Base-by-base conservation (phyloP, 164 flowering plant genomes). In the Umbellularia californica region DNA sequence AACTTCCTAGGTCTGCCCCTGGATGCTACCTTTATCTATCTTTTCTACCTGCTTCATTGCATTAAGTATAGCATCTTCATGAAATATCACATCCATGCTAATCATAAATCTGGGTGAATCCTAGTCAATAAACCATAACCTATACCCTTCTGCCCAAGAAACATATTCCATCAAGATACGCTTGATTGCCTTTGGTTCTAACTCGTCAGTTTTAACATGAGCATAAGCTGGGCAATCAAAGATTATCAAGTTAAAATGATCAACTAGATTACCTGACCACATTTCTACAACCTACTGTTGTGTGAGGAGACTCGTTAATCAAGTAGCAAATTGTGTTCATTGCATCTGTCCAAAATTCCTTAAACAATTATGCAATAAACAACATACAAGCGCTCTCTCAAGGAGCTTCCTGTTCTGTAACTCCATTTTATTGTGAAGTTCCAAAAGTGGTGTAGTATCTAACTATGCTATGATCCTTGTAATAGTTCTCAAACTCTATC, bases 141-240 rank as follows among this genome's bases (percentile, higher is more conserved):
- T 72, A 10, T 23, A 60, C 22, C 75, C 41, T 27, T 58, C 58
- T 6, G 30, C 60, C 2, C 24, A 13, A 22, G 13, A 51, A 30
- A 12, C 7, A 23, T n/a, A 65, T 2, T 35, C 33, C 9, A 71
- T 41, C 28, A 65, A 66, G 55, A 25, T 70, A 70, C 12, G n/a
- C 64, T 72, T 27, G 10, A n/a, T 66, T 14, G 27, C 67, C 22
- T 28, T 58, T 14, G n/a, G 65, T 5, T 63, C 68, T 10, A 58
- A 28, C 14, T 77, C 60, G 23, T 25, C 72, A 0, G 41, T 67
- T 14, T n/a, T 72, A 10, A 77, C 69, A 67, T 58, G 69, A 77
- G 47, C 41, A 68, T 77, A 72, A 66, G 68, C 17, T 2, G 27
- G 68, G 72, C 58, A 71, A 20, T 41, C 50, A 72, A 68, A 77